Conservation (phyloP, 805 yeast genomes). For the Monosporozyma aerobia region DNA sequence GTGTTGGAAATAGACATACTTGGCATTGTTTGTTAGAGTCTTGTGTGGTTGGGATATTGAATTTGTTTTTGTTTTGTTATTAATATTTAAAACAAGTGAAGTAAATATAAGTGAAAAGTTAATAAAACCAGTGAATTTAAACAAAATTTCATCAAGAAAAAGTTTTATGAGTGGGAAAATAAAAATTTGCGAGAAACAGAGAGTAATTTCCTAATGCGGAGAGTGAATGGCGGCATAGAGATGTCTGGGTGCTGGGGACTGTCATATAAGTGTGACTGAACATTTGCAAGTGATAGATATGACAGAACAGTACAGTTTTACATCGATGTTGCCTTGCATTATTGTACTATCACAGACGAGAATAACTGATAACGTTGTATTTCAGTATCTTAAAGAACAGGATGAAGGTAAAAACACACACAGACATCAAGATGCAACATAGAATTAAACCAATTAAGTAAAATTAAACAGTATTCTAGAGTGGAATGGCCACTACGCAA, state of each 20-base stretch:
- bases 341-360: too few species aligned
- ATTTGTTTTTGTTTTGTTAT: not conserved
- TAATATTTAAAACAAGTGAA: not conserved
- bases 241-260: not conserved
- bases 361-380: too few species aligned
- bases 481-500: too few species aligned
- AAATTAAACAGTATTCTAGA: too few species aligned
- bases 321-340: too few species aligned
- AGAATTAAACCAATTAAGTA: too few species aligned
- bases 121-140: not conserved
- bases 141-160: not conserved
- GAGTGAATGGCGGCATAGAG: not conserved
- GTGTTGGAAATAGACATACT: slow-evolving; percentile 9
- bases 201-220: not conserved
- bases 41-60: not conserved
- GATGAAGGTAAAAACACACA: too few species aligned
- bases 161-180: not conserved
- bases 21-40: slow-evolving; percentile 10
- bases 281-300: too few species aligned
- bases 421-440: too few species aligned
- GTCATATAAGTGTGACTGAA: not conserved
- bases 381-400: too few species aligned
- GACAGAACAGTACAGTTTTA: too few species aligned
- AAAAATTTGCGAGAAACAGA: too few species aligned
- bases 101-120: not conserved